A percentile compares a stretch with the other conserved stretches of the same genome.
These are phyloP conservation scores for Fusarium sp. DNA, from an alignment of 2,329 filamentous ascomycete genomes.

Conservation along the genomic window DNA sequence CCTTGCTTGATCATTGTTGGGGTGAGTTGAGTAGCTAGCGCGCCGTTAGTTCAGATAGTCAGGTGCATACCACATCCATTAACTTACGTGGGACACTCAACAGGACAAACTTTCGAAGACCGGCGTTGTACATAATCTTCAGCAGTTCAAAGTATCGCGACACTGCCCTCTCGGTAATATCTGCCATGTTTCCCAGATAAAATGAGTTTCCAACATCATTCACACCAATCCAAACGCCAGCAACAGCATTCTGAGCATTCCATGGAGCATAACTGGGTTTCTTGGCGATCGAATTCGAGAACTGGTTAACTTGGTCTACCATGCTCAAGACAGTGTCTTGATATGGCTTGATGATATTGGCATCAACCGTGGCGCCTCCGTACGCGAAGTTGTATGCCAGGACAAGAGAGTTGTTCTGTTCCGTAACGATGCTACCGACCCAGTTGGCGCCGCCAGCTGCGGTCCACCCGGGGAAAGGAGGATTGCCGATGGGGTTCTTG, in stretches of 20 bases:
- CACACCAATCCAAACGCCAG: slow-evolving; percentile 65
- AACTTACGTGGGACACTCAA: slow-evolving; percentile 64
- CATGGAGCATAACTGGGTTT: slow-evolving; percentile 53
- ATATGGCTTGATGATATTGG: slow-evolving; percentile 63
- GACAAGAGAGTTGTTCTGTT: slow-evolving; percentile 57
- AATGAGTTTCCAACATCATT: slow-evolving; percentile 66
- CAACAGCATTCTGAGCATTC: slow-evolving; percentile 56
- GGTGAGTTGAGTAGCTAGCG: slow-evolving; percentile 54
- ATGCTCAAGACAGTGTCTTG: slow-evolving; percentile 56
- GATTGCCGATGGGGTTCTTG: slow-evolving; percentile 71
- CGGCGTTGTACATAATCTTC: slow-evolving; percentile 61
- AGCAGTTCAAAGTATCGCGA: slow-evolving; percentile 56
- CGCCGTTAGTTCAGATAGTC: background rate
- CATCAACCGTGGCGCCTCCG: slow-evolving; percentile 65
- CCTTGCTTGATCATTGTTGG: slow-evolving; percentile 49
- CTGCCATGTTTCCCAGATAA: slow-evolving; percentile 45
- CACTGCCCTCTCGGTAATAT: slow-evolving; percentile 55
- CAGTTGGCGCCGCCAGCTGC: slow-evolving; percentile 63
- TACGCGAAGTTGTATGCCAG: slow-evolving; percentile 66
- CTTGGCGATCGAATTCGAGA: slow-evolving; percentile 48
- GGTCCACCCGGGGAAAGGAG: slow-evolving; percentile 63
- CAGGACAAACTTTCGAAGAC: slow-evolving; percentile 68
- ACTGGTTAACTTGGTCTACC: slow-evolving; percentile 42
- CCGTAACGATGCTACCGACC: slow-evolving; percentile 60
- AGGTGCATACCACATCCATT: fast-evolving